These are phyloP conservation scores for Petunia axillaris DNA, from an alignment of 257 asterid genomes.

Conservation along the genomic window DNA sequence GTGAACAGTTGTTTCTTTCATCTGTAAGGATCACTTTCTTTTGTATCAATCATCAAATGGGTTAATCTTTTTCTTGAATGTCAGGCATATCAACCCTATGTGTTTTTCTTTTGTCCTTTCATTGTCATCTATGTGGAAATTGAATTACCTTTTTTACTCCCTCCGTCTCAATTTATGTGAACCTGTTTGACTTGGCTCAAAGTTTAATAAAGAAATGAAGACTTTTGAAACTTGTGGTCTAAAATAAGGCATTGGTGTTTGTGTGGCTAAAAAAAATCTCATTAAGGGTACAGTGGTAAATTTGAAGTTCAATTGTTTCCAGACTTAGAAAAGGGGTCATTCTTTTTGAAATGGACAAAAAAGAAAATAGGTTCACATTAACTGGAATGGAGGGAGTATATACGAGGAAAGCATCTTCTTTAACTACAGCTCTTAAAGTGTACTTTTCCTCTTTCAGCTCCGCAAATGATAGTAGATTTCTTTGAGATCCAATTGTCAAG, in stretches of 20 bases:
- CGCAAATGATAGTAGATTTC: background rate
- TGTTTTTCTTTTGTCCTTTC: background rate
- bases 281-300: too few relatives aligned
- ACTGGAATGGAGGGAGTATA: background rate
- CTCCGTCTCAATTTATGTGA: too few relatives aligned
- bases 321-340: too few relatives aligned
- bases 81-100: background rate
- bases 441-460: conserved; percentile 12
- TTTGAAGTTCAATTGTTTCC: too few relatives aligned
- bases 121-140: conserved; percentile 3
- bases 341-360: too few relatives aligned
- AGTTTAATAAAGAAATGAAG: too few relatives aligned
- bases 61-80: conserved; percentile 6
- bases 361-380: too few relatives aligned
- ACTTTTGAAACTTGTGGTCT: too few relatives aligned
- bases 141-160: background rate
- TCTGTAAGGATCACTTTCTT: conserved; percentile 61
- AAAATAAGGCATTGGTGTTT: too few relatives aligned
- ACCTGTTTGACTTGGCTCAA: too few relatives aligned
- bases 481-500: background rate
- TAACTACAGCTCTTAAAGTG: conserved; percentile 23
- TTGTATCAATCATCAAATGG: conserved; percentile 3
- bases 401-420: background rate
- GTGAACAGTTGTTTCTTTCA: conserved; percentile 83
- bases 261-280: too few relatives aligned